Base-by-base conservation (phyloP, 108 stramenopile genomes). In the Fragilariopsis cylindrus region DNA sequence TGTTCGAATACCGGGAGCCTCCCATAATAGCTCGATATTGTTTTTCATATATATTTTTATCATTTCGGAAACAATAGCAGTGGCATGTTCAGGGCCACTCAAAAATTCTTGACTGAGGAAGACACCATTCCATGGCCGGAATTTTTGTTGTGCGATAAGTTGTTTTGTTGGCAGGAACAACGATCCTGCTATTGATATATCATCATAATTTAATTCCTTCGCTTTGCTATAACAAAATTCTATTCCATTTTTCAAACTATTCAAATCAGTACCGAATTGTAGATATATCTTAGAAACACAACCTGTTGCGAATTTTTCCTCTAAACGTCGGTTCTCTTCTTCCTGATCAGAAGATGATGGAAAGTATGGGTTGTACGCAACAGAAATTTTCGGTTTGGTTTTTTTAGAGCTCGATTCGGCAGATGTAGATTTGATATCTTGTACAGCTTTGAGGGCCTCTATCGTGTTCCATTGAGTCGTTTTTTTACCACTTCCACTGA, bases 121-220 rank as follows among this genome's bases (percentile, higher is more conserved):
- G 16, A 85, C 85, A 3, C 85, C 85, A 46, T 80, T 83, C 85
- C 85, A 85, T 1, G 85, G 85, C 16, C 85, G 79, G 70, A 85
- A 85, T 60, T 82, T 80, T 68, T 85, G 85, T 58, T 85, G 85
- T 19, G 85, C 76, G 39, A 85, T 85, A 7, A 85, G 69, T 50
- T 77, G 65, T 16, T 60, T 69, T 12, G 82, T 85, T 0, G 85
- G 85, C 4, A 85, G 72, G 58, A 85, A 85, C 6, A 85, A 18
- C 0, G 76, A 78, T 11, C 82, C 79, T 3, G 68, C 67, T 18
- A 85, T 70, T 4, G 49, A 18, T 30, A 30, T 30, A 30, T 30
- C 30, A 4, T 41, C 40, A 40, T 18, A 9, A 4, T 12, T 44
- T 4, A 15, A 12, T n/a, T 7, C 4, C 5, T 65, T 18, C 4